Conservation (phyloP, 2,329 filamentous ascomycete species). For the Cladophialophora psammophila region DNA sequence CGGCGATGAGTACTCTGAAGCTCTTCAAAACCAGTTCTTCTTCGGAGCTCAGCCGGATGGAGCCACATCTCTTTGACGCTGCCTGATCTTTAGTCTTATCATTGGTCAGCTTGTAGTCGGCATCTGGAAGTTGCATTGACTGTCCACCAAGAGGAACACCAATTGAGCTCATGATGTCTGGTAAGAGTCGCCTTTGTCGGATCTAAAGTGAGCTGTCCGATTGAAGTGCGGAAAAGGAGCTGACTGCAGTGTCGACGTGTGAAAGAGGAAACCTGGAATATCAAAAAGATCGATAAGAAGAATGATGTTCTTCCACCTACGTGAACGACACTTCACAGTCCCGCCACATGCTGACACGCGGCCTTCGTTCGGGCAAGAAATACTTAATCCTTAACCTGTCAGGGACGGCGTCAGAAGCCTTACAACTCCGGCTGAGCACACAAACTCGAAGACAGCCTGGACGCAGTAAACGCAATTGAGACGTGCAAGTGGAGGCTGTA, state of each 20-base stretch:
- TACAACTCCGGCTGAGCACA: neutral
- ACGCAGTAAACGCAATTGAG: neutral
- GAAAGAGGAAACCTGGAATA: neutral
- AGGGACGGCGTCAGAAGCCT: neutral
- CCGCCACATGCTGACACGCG: neutral
- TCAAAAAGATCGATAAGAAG: neutral
- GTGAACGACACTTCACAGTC: neutral
- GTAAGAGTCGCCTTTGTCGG: neutral
- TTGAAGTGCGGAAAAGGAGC: neutral
- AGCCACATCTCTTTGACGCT: neutral
- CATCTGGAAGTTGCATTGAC: neutral
- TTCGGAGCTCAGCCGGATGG: constrained; percentile 5
- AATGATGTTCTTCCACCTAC: neutral
- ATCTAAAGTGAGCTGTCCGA: neutral
- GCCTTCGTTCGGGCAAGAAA: neutral
- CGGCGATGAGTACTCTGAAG: constrained; percentile 70
- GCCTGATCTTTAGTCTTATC: neutral
- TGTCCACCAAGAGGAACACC: neutral
- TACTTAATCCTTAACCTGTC: neutral
- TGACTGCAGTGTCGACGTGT: neutral
- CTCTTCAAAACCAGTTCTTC: constrained; percentile 64
- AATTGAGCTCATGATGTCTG: neutral
- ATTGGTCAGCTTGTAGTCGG: neutral
- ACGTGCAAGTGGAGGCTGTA: neutral
- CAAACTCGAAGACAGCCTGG: neutral